A percentile compares a stretch with the other conserved stretches of the same genome.
phyloP scores from a whole-genome alignment of 2,329 filamentous ascomycete species.

The Cryphonectria radicalis region DNA sequence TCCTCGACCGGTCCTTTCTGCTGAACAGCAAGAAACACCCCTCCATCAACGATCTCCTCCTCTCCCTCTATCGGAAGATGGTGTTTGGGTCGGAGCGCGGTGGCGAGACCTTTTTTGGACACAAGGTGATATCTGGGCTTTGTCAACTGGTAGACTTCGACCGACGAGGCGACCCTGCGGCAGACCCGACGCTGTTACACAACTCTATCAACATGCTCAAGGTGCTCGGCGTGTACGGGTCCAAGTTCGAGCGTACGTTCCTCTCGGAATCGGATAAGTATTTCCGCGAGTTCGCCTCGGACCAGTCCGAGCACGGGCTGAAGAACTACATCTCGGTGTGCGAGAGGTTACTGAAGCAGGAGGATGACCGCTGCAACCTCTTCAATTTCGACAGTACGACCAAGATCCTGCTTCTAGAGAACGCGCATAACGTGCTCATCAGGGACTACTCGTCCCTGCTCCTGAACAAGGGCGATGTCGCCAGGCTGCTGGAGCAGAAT shows the following conservation, averaged over 20 bases:
- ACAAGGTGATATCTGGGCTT: conserved; percentile 59
- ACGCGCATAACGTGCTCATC: conserved; percentile 75
- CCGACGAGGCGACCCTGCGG: conserved; percentile 59
- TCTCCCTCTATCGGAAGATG: conserved; percentile 72
- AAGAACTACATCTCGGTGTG: conserved; percentile 77
- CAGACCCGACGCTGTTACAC: conserved; percentile 69
- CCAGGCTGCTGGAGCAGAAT: conserved; percentile 72
- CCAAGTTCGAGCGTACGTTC: conserved; percentile 78
- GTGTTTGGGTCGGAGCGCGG: conserved; percentile 45
- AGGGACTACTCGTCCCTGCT: conserved; percentile 68
- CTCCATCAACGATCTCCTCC: conserved; percentile 81
- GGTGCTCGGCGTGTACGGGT: conserved; percentile 79
- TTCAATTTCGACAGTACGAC: conserved; percentile 86
- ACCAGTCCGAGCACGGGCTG: conserved; percentile 66
- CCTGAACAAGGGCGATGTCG: conserved; percentile 68
- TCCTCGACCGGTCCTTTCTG: conserved; percentile 87
- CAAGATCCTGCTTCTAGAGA: conserved; percentile 72
- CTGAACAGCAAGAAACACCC: conserved; percentile 70
- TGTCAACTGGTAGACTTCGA: conserved; percentile 78
- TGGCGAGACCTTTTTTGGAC: conserved; percentile 31
- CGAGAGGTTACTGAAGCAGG: conserved; percentile 69
- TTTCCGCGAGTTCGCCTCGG: conserved; percentile 70
- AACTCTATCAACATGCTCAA: conserved; percentile 82
- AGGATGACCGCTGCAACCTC: conserved; percentile 76
- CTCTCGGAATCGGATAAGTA: conserved; percentile 70